A percentile compares a stretch with the other conserved stretches of the same genome.
Conservation (phyloP, 805 yeast species). For the Candida michaelii region DNA sequence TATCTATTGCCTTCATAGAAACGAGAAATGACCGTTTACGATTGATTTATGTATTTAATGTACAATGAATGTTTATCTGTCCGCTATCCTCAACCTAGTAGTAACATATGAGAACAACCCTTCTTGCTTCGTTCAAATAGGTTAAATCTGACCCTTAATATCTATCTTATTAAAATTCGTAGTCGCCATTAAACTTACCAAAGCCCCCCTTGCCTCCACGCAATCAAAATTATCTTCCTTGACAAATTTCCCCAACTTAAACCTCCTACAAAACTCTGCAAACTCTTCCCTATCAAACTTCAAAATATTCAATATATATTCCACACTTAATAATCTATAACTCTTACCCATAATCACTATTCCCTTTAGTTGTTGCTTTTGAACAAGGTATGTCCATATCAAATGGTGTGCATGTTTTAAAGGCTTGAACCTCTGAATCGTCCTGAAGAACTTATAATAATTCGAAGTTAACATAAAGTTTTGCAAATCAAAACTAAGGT, state of each 20-base stretch:
- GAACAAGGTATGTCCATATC: conserved; percentile 46
- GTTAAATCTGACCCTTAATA: conserved; percentile 86
- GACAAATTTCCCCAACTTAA: conserved; percentile 35
- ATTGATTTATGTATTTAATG: no score
- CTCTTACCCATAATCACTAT: conserved; percentile 56
- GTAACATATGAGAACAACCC: no score
- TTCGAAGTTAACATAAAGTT: conserved; percentile 16
- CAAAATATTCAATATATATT: conserved; percentile 38
- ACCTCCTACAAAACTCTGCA: conserved; percentile 40
- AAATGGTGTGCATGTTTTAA: conserved; percentile 23
- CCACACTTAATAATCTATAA: conserved; percentile 47
- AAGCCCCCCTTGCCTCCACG: conserved; percentile 33
- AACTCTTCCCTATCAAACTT: conserved; percentile 41
- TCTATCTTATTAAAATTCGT: conserved; percentile 61
- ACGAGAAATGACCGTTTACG: no score
- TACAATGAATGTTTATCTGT: no score
- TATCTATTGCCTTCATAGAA: no score
- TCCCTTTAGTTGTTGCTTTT: conserved; percentile 57
- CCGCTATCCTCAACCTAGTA: no score
- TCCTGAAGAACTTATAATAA: conserved; percentile 53
- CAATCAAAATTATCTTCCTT: conserved; percentile 29
- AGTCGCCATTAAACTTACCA: conserved; percentile 31
- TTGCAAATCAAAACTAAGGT: conserved; percentile 18
- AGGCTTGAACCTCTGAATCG: conserved; percentile 14
- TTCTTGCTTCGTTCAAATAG: no score